Conservation (phyloP, 2,329 filamentous ascomycete species). For the Whalleya microplaca region DNA sequence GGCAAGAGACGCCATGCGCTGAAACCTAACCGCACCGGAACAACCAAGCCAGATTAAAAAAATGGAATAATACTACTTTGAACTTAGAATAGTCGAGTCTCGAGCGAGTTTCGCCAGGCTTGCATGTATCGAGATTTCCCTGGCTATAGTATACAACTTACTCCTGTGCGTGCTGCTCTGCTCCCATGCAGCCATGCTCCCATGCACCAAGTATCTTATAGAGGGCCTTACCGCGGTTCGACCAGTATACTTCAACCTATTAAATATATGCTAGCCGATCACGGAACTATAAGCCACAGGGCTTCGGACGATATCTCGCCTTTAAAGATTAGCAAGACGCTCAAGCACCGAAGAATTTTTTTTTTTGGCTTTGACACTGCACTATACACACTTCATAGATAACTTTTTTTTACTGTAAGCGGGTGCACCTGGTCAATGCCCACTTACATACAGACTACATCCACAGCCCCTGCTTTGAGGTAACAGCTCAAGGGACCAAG, state of each 20-base stretch:
- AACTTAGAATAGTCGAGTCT: slow-evolving; percentile 21
- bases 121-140: slow-evolving; percentile 20
- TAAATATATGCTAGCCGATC: not conserved
- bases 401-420: not conserved
- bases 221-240: not conserved
- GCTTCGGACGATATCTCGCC: not conserved
- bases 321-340: no score
- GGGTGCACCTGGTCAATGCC: not conserved
- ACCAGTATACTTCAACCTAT: not conserved
- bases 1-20: slow-evolving; percentile 27
- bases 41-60: slow-evolving; percentile 21
- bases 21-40: slow-evolving; percentile 25
- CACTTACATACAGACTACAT: not conserved
- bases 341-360: not conserved
- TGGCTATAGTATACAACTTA: not conserved
- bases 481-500: not conserved
- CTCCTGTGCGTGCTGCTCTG: not conserved
- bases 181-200: no score
- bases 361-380: not conserved
- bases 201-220: not conserved
- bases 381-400: not conserved
- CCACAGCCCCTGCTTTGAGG: not conserved
- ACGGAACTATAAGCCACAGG: not conserved
- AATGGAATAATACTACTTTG: slow-evolving; percentile 18
- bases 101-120: slow-evolving; percentile 19